Percentiles rank a stretch among this genome's conserved stretches.
Evolutionary conservation across 2,329 filamentous ascomycete genomes (phyloP).

Genomic region (Onygenales sp.): DNA sequence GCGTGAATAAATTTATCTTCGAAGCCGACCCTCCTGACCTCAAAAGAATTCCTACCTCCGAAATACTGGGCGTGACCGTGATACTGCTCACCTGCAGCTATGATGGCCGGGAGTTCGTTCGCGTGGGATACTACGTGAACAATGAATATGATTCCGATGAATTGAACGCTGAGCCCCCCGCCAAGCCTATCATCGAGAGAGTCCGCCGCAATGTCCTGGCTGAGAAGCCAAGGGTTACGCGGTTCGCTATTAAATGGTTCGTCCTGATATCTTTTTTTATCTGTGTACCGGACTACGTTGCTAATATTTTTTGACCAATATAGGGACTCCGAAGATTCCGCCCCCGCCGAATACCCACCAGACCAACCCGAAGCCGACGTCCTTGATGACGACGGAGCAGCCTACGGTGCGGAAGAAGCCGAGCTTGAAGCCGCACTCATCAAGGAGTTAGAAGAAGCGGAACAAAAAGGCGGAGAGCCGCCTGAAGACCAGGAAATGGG

Average conservation of each 20-base stretch:
- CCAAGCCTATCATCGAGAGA: constrained; percentile 86
- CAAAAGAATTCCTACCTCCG: constrained; percentile 80
- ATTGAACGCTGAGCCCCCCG: constrained; percentile 76
- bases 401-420: constrained; percentile 84
- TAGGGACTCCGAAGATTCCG: constrained; percentile 96
- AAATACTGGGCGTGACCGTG: constrained; percentile 94
- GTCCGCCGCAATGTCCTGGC: constrained; percentile 86
- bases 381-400: constrained; percentile 67
- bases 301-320: background rate
- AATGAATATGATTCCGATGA: constrained; percentile 96
- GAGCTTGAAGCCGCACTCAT: constrained; percentile 59
- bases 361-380: constrained; percentile 95
- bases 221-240: constrained; percentile 93
- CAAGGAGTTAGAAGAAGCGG: constrained; percentile 41
- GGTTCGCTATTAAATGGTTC: constrained; percentile 98
- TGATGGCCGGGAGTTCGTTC: constrained; percentile 91
- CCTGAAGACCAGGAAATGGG: constrained; percentile 69
- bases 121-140: constrained; percentile 98
- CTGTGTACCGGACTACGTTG: constrained; percentile 15
- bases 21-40: constrained; percentile 90
- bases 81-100: constrained; percentile 95
- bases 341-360: constrained; percentile 89
- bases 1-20: constrained; percentile 98
- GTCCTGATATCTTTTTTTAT: constrained; percentile 15
- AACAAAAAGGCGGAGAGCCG: constrained; percentile 25